phyloP scores from a whole-genome alignment of 2,329 filamentous ascomycete species.

The Arthrocladium fulminans region DNA sequence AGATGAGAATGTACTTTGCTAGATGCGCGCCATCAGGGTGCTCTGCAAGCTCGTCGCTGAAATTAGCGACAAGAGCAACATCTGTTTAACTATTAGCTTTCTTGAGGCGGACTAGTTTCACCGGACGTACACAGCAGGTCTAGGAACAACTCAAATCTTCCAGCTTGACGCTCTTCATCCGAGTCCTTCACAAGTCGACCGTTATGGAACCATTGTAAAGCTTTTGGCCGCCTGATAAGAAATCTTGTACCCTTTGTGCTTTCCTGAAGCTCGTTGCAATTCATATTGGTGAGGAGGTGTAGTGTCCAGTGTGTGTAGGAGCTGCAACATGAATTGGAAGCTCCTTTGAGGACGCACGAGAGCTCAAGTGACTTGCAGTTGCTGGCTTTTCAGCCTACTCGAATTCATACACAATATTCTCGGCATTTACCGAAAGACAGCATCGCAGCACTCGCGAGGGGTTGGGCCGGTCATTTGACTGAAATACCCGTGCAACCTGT shows the following conservation, averaged over 20 bases:
- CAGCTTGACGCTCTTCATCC: conserved; percentile 39
- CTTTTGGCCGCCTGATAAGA: conserved; percentile 27
- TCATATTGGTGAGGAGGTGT: too few species aligned
- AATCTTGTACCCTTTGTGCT: conserved; percentile 20
- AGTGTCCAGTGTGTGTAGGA: too few species aligned
- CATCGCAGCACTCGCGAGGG: too few species aligned
- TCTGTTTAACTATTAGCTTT: not conserved
- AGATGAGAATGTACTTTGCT: conserved; percentile 42
- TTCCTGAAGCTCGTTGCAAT: conserved; percentile 5
- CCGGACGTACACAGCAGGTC: conserved; percentile 41
- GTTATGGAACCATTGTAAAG: conserved; percentile 41
- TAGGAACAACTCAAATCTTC: conserved; percentile 43
- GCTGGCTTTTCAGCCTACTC: too few species aligned
- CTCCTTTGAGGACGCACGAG: too few species aligned
- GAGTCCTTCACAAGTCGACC: conserved; percentile 34
- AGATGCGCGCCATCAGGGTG: conserved; percentile 37
- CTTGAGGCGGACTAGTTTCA: not conserved
- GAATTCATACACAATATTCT: too few species aligned
- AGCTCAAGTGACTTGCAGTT: too few species aligned
- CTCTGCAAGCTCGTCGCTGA: conserved; percentile 42
- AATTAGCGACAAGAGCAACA: conserved; percentile 39
- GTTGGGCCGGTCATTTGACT: too few species aligned
- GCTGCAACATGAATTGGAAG: too few species aligned
- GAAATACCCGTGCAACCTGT: too few species aligned
- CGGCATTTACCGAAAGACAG: too few species aligned